Percentiles rank a stretch among this genome's conserved stretches.
These are phyloP conservation scores for Hansfordia pulvinata DNA, from an alignment of 2,329 filamentous ascomycete species.

Conservation along the genomic window DNA sequence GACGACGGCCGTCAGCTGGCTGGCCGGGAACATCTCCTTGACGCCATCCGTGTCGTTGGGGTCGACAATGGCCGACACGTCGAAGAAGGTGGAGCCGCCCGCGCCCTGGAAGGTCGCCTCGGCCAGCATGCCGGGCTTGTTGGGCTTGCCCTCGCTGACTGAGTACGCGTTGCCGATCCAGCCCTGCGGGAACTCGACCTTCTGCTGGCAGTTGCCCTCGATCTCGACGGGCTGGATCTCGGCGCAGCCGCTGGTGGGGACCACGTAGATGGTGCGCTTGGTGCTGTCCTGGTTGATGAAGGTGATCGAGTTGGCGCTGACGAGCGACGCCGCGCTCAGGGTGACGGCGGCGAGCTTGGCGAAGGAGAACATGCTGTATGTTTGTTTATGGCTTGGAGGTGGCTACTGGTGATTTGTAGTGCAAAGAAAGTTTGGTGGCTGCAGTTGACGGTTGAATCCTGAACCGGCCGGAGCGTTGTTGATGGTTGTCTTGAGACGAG, in stretches of 20 bases:
- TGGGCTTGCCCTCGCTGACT: constrained; percentile 26
- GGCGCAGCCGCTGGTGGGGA: constrained; percentile 23
- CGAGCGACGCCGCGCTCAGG: constrained; percentile 26
- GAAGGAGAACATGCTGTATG: too few species aligned
- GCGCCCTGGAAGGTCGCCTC: constrained; percentile 36
- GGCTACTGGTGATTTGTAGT: too few species aligned
- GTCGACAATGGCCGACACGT: constrained; percentile 44
- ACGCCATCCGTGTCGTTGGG: constrained; percentile 33
- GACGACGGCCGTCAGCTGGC: constrained; percentile 5
- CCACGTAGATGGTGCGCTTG: constrained; percentile 36
- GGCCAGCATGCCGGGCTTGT: constrained; percentile 35
- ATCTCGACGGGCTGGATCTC: constrained; percentile 25
- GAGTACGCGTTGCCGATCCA: constrained; percentile 40
- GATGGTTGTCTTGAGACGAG: too few species aligned
- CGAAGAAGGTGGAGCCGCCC: constrained; percentile 36
- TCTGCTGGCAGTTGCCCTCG: constrained; percentile 20
- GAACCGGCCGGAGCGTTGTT: too few species aligned
- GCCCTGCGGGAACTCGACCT: constrained; percentile 25
- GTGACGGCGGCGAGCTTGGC: constrained; percentile 26
- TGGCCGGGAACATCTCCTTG: constrained; percentile 38
- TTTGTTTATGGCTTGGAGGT: too few species aligned
- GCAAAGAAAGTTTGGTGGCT: too few species aligned
- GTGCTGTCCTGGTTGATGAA: constrained; percentile 44
- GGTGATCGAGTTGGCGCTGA: constrained; percentile 35
- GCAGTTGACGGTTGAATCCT: too few species aligned